These are phyloP conservation scores for Leucosporidium yakuticum DNA, from an alignment of 768 basidiomycete species.

Conservation along the genomic window DNA sequence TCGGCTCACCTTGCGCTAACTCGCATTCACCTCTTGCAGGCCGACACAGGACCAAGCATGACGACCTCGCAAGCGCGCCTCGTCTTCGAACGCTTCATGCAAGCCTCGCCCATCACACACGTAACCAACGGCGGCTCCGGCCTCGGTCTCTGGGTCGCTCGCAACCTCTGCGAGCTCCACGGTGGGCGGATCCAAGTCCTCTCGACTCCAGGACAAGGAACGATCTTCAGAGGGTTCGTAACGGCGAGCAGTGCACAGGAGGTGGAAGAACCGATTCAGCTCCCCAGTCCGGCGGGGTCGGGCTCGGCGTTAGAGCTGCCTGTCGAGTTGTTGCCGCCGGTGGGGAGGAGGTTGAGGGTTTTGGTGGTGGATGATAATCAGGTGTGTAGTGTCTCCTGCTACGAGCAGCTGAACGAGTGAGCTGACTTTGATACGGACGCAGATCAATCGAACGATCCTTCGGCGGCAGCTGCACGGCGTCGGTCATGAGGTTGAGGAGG, in stretches of 20 bases:
- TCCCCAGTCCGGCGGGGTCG: background rate
- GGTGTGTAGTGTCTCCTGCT: background rate
- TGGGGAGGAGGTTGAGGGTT: too few species aligned
- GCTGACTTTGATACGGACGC: slow-evolving; percentile 12
- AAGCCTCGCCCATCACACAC: slow-evolving; percentile 41
- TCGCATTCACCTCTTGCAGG: background rate
- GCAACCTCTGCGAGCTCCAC: slow-evolving; percentile 41
- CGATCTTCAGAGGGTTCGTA: background rate
- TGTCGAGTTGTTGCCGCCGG: too few species aligned
- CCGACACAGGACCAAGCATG: slow-evolving; percentile 42
- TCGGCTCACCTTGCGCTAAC: background rate
- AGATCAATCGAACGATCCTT: slow-evolving; percentile 28
- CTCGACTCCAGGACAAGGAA: slow-evolving; percentile 39
- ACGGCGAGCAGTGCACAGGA: background rate
- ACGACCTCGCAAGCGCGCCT: slow-evolving; percentile 38
- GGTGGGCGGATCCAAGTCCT: slow-evolving; percentile 43
- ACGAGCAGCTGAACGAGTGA: background rate
- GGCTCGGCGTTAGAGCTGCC: background rate
- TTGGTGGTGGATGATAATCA: too few species aligned
- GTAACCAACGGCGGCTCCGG: slow-evolving; percentile 43
- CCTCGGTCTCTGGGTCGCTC: slow-evolving; percentile 42
- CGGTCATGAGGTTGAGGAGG: slow-evolving; percentile 16
- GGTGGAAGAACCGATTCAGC: background rate
- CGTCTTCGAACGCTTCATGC: slow-evolving; percentile 41
- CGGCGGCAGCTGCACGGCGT: slow-evolving; percentile 22